Evolutionary conservation across 371 early-diverging fungal species (phyloP).

Genomic region (Choanephora cucurbitarum): DNA sequence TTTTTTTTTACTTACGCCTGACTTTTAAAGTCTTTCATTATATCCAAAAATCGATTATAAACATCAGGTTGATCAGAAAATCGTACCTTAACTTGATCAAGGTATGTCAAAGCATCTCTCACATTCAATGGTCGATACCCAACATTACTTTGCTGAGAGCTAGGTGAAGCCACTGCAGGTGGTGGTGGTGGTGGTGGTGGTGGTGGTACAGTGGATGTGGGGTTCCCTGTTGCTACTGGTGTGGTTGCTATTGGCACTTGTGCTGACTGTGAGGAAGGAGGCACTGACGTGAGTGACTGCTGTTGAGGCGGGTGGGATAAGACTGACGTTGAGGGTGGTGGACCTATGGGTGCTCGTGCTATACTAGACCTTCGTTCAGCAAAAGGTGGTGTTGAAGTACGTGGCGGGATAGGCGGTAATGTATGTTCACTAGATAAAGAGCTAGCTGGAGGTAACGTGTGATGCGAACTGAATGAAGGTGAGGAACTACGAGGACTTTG

Average conservation of each 20-base stretch:
- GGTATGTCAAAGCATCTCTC: conserved; percentile 94
- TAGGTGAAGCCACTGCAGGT: conserved; percentile 6
- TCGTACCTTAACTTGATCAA: conserved; percentile 96
- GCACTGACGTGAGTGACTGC: not conserved
- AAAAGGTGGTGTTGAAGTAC: conserved; percentile 22
- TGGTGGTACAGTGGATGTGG: not conserved
- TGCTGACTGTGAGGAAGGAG: not conserved
- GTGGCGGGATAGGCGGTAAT: conserved; percentile 23
- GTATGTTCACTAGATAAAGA: conserved; percentile 18
- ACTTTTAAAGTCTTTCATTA: conserved; percentile 99
- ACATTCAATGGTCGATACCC: conserved; percentile 59
- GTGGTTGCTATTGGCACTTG: not conserved
- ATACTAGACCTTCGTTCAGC: conserved; percentile 23
- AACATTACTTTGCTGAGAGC: conserved; percentile 11
- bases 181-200: not conserved
- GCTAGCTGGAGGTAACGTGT: conserved; percentile 21
- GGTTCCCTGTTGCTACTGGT: conserved; percentile 6
- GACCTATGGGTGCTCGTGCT: conserved; percentile 5
- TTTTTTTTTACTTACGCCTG: conserved; percentile 76
- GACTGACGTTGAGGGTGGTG: conserved; percentile 1
- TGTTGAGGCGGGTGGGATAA: not conserved
- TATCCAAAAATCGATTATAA: conserved; percentile 97
- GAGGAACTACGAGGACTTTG: conserved; percentile 17
- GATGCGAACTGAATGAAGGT: conserved; percentile 16
- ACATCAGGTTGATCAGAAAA: conserved; percentile 93